Evolutionary conservation across 2,329 filamentous ascomycete genomes (phyloP).

Genomic region (Periglandula ipomoeae): DNA sequence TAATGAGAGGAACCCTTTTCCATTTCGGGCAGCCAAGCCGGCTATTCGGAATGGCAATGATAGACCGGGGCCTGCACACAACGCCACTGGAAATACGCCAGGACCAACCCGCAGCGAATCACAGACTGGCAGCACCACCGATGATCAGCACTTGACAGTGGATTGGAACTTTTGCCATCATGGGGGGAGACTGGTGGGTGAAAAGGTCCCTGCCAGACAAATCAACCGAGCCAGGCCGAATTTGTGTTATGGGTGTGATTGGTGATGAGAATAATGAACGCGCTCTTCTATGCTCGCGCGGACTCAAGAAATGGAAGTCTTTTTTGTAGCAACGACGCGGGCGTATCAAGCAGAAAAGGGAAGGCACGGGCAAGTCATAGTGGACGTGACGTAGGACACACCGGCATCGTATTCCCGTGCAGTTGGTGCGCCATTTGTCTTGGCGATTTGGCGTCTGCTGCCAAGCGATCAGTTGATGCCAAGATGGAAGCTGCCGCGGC

Average conservation of each 20-base stretch:
- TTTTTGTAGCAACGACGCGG: too few species aligned
- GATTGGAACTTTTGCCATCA: slow-evolving; percentile 1
- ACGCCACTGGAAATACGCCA: not conserved
- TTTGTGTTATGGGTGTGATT: too few species aligned
- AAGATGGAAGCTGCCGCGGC: not conserved
- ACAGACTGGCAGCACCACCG: not conserved
- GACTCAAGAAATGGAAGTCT: too few species aligned
- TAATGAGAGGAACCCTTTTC: not conserved
- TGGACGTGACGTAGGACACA: too few species aligned
- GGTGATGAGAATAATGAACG: too few species aligned
- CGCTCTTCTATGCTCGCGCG: too few species aligned
- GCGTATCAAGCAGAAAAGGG: too few species aligned
- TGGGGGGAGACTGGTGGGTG: too few species aligned
- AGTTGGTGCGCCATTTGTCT: not conserved
- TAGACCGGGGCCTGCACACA: not conserved
- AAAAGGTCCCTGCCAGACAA: too few species aligned
- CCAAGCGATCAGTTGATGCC: not conserved
- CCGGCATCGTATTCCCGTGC: not conserved
- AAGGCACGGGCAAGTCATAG: too few species aligned
- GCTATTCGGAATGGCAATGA: slow-evolving; percentile 1
- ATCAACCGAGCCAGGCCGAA: too few species aligned
- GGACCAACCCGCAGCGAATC: not conserved
- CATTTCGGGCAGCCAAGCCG: not conserved
- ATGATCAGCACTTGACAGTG: not conserved
- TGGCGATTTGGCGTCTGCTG: not conserved